Evolutionary conservation across 192 early-diverging fungal genomes (phyloP).

Genomic region (Coemansia umbellata): DNA sequence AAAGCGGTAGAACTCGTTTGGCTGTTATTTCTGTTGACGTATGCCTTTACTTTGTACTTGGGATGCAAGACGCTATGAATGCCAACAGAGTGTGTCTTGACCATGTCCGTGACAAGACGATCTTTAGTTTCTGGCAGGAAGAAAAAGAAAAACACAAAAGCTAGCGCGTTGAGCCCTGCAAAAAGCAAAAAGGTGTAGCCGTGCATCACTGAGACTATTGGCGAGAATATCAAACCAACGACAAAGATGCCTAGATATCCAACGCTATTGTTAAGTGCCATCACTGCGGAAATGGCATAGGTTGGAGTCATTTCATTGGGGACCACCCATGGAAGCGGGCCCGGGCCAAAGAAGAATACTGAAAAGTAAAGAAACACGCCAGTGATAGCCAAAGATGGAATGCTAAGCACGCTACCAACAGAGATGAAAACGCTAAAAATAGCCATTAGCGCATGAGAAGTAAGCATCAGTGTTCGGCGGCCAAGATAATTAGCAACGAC

Average conservation of each 20-base stretch:
- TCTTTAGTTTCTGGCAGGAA: conserved; percentile 80
- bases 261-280: conserved; percentile 62
- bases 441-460: conserved; percentile 57
- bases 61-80: conserved; percentile 25
- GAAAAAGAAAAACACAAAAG: conserved; percentile 54
- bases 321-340: conserved; percentile 75
- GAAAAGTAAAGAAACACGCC: conserved; percentile 67
- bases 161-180: conserved; percentile 54
- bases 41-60: conserved; percentile 8
- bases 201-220: conserved; percentile 25
- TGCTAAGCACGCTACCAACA: conserved; percentile 52
- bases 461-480: conserved; percentile 62
- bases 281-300: conserved; percentile 62
- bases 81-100: conserved; percentile 30
- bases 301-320: conserved; percentile 71
- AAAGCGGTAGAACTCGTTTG: too few species aligned
- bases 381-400: conserved; percentile 51
- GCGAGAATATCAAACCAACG: conserved; percentile 55
- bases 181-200: conserved; percentile 62
- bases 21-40: too few species aligned
- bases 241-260: conserved; percentile 61
- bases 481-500: conserved; percentile 60
- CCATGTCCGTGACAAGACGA: conserved; percentile 57
- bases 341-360: conserved; percentile 70
- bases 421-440: conserved; percentile 56